A percentile compares a stretch with the other conserved stretches of the same genome.
Evolutionary conservation across 2,329 filamentous ascomycete genomes (phyloP).

Genomic region (Alternaria sp.): DNA sequence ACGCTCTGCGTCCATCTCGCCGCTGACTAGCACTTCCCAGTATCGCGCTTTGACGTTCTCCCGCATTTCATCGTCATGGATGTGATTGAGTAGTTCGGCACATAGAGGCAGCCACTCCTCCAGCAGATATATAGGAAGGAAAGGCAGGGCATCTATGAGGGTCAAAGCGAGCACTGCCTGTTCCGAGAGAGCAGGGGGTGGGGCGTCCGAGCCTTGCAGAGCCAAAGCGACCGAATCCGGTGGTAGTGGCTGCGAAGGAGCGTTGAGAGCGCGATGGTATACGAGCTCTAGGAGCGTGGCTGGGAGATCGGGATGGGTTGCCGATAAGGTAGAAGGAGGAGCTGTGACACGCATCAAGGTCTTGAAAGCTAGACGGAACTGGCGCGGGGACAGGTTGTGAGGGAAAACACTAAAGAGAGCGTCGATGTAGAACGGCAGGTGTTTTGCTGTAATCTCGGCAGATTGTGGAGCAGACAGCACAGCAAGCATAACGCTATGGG

Average conservation of each 20-base stretch:
- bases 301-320: conserved; percentile 76
- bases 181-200: conserved; percentile 66
- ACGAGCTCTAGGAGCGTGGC: conserved; percentile 82
- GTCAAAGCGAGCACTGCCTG: conserved; percentile 79
- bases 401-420: conserved; percentile 82
- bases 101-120: conserved; percentile 81
- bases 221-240: conserved; percentile 50
- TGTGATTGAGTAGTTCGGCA: conserved; percentile 69
- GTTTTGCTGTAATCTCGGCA: conserved; percentile 69
- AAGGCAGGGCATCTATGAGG: conserved; percentile 79
- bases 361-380: conserved; percentile 88
- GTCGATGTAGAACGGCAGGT: conserved; percentile 84
- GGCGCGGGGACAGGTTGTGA: conserved; percentile 75
- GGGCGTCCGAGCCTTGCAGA: conserved; percentile 41
- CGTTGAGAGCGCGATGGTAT: conserved; percentile 66
- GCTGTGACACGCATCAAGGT: conserved; percentile 82
- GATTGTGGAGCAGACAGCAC: conserved; percentile 82
- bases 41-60: conserved; percentile 72
- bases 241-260: conserved; percentile 55
- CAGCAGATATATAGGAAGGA: conserved; percentile 70
- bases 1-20: conserved; percentile 88
- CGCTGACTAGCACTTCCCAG: conserved; percentile 78
- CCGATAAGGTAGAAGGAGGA: conserved; percentile 77
- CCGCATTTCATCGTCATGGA: conserved; percentile 68
- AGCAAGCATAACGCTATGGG: conserved; percentile 81